These are phyloP conservation scores for Rosa rugosa DNA, from an alignment of 306 rosid genomes.

Conservation along the genomic window DNA sequence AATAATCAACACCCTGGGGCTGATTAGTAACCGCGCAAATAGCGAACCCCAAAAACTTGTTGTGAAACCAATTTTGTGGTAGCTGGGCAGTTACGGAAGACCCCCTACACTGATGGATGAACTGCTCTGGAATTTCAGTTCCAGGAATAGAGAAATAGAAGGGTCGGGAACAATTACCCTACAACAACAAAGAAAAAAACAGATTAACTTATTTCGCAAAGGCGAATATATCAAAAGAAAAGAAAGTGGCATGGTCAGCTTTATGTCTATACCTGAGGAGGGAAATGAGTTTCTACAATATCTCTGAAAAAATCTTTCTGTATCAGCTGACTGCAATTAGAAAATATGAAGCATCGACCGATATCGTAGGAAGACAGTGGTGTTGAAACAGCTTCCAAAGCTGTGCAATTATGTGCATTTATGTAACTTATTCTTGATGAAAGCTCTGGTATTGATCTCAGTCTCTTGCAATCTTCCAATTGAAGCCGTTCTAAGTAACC, in stretches of 20 bases:
- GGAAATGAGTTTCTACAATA: neutral
- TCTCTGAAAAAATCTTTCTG: neutral
- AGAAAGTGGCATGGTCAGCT: too few species aligned
- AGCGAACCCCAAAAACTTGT: neutral
- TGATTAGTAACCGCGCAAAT: neutral
- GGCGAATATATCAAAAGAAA: too few species aligned
- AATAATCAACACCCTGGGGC: neutral
- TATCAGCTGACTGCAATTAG: neutral
- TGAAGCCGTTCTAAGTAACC: neutral
- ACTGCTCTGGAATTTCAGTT: neutral
- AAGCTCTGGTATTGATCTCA: neutral
- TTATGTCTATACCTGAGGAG: too few species aligned
- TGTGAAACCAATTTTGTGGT: neutral
- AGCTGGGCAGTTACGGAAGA: neutral
- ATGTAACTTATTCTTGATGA: neutral
- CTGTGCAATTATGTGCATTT: neutral
- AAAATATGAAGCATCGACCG: neutral
- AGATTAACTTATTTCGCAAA: too few species aligned
- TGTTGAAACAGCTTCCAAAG: neutral
- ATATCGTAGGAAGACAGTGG: neutral
- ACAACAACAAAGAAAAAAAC: too few species aligned
- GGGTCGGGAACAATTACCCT: neutral
- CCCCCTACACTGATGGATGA: neutral
- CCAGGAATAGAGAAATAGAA: neutral
- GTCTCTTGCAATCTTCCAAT: neutral